Evolutionary conservation across 805 yeast genomes (phyloP).

Genomic region (Candida anglica): DNA sequence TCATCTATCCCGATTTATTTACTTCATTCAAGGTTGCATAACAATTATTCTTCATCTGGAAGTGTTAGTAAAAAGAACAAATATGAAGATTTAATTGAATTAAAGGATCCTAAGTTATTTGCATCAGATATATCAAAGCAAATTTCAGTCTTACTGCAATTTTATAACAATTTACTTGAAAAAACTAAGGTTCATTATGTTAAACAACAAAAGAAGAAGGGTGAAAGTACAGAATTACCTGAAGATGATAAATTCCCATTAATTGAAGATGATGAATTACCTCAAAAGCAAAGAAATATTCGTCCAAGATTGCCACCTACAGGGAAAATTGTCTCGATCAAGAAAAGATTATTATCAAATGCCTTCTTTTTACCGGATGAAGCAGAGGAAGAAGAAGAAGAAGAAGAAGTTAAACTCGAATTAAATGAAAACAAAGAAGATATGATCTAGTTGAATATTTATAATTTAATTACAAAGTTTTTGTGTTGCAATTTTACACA

Average conservation of each 20-base stretch:
- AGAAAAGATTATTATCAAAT: slow-evolving; percentile 55
- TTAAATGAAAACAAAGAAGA: too few species aligned
- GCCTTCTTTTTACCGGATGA: slow-evolving; percentile 50
- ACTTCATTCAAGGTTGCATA: slow-evolving; percentile 70
- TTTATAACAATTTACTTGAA: slow-evolving; percentile 37
- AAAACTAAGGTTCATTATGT: slow-evolving; percentile 41
- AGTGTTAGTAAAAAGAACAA: slow-evolving; percentile 48
- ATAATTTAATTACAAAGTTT: too few species aligned
- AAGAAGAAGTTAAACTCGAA: background rate
- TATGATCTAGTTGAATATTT: too few species aligned
- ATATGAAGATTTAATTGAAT: slow-evolving; percentile 62
- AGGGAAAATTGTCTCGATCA: slow-evolving; percentile 71
- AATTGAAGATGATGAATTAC: slow-evolving; percentile 81
- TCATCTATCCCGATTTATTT: slow-evolving; percentile 87
- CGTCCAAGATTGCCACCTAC: slow-evolving; percentile 87
- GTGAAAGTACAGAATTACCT: slow-evolving; percentile 40
- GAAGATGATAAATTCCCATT: slow-evolving; percentile 28
- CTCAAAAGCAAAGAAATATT: slow-evolving; percentile 69
- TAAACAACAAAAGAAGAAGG: slow-evolving; percentile 37
- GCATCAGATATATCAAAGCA: slow-evolving; percentile 50
- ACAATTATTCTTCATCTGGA: slow-evolving; percentile 43
- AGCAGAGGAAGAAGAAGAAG: background rate
- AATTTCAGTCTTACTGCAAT: slow-evolving; percentile 56
- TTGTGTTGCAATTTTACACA: too few species aligned
- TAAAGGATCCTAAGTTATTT: slow-evolving; percentile 48